phyloP scores from a whole-genome alignment of 2,329 filamentous ascomycete species.

The Colletotrichum echinochloae region DNA sequence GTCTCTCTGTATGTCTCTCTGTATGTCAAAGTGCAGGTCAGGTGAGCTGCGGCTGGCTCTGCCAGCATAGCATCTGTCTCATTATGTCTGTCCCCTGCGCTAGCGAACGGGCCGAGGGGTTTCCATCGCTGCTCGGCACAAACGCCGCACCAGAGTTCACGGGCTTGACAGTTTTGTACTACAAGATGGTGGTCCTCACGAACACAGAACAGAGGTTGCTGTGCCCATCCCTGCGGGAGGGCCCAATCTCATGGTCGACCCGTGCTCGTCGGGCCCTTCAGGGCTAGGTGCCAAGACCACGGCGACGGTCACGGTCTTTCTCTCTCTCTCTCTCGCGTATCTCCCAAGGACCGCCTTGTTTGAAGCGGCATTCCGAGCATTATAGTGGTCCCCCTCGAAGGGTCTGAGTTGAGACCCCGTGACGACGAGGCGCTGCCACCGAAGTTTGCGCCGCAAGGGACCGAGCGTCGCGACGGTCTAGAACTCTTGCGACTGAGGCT shows the following conservation, averaged over 20 bases:
- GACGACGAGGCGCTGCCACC: slow-evolving; percentile 36
- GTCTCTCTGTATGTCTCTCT: too few relatives aligned
- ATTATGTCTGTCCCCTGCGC: slow-evolving; percentile 23
- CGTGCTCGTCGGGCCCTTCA: slow-evolving; percentile 18
- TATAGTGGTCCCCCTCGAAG: slow-evolving; percentile 19
- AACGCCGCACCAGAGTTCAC: slow-evolving; percentile 26
- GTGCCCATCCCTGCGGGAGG: slow-evolving; percentile 16
- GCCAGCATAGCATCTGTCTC: slow-evolving; percentile 28
- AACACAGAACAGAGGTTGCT: slow-evolving; percentile 12
- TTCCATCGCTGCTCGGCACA: not conserved
- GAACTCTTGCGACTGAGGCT: slow-evolving; percentile 24
- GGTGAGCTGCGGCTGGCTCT: slow-evolving; percentile 31
- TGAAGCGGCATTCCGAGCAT: not conserved
- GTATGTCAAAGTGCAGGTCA: slow-evolving; percentile 26
- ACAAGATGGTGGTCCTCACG: slow-evolving; percentile 3
- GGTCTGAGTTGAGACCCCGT: slow-evolving; percentile 25
- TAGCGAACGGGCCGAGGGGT: slow-evolving; percentile 3
- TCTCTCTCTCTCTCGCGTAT: slow-evolving; percentile 6
- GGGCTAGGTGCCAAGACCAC: slow-evolving; percentile 13
- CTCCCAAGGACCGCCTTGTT: slow-evolving; percentile 7
- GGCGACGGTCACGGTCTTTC: too few relatives aligned
- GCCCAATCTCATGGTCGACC: slow-evolving; percentile 30
- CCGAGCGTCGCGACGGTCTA: slow-evolving; percentile 25
- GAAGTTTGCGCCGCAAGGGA: not conserved
- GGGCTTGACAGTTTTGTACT: slow-evolving; percentile 7